phyloP scores from a whole-genome alignment of 2,329 filamentous ascomycete species.

The Aureobasidium zeae region DNA sequence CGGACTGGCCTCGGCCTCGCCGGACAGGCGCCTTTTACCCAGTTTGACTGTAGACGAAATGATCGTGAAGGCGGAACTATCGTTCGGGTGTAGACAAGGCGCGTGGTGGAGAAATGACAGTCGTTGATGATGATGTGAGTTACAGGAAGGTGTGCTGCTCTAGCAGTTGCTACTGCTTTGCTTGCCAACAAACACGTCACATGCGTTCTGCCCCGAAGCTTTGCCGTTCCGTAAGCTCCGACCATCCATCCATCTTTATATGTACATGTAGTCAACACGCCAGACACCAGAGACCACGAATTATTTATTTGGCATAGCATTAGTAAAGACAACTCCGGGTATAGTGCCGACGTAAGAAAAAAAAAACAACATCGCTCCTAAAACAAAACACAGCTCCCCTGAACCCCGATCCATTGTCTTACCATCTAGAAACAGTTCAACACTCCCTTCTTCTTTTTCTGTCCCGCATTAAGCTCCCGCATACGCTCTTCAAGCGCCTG shows the following conservation, averaged over 20 bases:
- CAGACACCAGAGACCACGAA: too few relatives aligned
- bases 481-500: constrained; percentile 86
- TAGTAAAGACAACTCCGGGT: constrained; percentile 6
- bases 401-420: not conserved
- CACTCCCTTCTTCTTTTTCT: constrained; percentile 87
- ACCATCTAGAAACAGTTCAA: constrained; percentile 86
- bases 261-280: too few relatives aligned
- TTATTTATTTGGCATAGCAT: constrained; percentile 8
- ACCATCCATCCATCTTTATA: too few relatives aligned
- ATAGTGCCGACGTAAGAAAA: constrained; percentile 5
- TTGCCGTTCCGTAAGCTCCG: too few relatives aligned
- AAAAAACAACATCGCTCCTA: not conserved
- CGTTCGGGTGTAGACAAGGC: not conserved
- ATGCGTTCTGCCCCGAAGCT: constrained; percentile 9
- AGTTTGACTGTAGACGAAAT: constrained; percentile 30
- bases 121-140: not conserved
- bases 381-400: too few relatives aligned
- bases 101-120: not conserved
- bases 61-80: constrained; percentile 11
- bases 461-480: constrained; percentile 63
- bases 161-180: not conserved
- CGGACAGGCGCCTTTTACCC: constrained; percentile 45
- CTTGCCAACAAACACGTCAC: constrained; percentile 9
- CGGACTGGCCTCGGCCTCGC: constrained; percentile 37
- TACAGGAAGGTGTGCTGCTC: not conserved